Evolutionary conservation across 2,329 filamentous ascomycete species (phyloP), one percentile per base, ranked within the genome.

Genomic region (Alternaria panax): DNA sequence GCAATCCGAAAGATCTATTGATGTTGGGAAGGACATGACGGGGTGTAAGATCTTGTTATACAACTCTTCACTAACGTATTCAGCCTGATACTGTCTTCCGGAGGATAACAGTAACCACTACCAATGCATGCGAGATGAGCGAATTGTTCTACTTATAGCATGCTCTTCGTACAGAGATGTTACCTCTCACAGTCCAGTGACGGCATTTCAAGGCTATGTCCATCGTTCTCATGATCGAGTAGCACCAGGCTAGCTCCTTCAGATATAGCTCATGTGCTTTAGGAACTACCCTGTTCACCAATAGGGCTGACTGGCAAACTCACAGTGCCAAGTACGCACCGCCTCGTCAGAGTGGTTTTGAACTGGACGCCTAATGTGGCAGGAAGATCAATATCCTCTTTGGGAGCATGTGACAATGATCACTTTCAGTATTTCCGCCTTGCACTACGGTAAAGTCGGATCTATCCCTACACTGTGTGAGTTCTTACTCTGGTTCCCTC

Each of bases 11-110:
- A 36, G 14, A 32, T 32, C 16, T 48, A 48, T 22, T 25, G 45
- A 36, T n/a, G 45, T 48, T 48, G 45, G 45, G 45, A 24, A 34
- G 30, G 45, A 48, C 45, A 48, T 48, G 45, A 47, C 16, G 20
- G 41, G 7, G 14, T 24, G 32, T 34, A 7, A 25, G n/a, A 16
- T 34, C 14, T 48, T 36, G 20, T 24, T 34, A n/a, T 48, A 8
- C 20, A 25, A 5, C 11, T 48, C 20, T 3, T 14, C 45, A 24
- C 8, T 24, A 5, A 48, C 45, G 45, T 34, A 25, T 47, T 8
- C 28, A 32, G 14, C 22, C 22, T 24, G 45, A 47, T n/a, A 22
- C 20, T 5, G 30, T 48, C 11, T 18, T 9, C 11, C 34, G 24
- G 11, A 20, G 14, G 16, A 36, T n/a, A 0, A 7, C 45, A 11